Evolutionary conservation across 768 basidiomycete genomes (phyloP), one percentile per base, ranked within the genome.

Genomic region (Amanita pallidorosea): DNA sequence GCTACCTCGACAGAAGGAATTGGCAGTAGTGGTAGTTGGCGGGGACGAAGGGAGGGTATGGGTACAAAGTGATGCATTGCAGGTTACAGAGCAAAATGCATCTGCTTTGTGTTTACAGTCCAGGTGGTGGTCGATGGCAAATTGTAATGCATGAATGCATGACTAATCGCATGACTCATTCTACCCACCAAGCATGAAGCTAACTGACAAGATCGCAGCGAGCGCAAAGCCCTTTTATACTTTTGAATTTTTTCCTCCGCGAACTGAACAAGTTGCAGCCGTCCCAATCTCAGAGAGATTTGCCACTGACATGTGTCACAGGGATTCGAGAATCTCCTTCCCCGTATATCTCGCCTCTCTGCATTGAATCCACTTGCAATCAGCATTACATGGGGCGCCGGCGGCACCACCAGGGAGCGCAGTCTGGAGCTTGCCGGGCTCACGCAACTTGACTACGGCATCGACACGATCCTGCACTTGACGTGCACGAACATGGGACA

Each of bases 401-500:
- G 96, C 8, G 95, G 96, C 2, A 81, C 83, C 6, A 98, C 95
- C 0, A 90, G 79, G 57, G 88, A 93, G 31, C 76, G 87, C 29
- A 89, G 82, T 61, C 70, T 99, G 36, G 92, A 94, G 56, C 77
- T 99, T 2, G 94, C 93, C 0, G 78, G 77, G 9, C 66, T 90
- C 49, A 80, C 80, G 1, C 88, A 92, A 63, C 68, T 71, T 15
- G 79, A 82, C 50, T 77, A 88, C 65, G 81, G 77, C 1, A 69
- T 94, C 40, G 89, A 96, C 57, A 93, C 91, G 1, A 78, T 96
- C 54, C 72, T 99, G 63, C 96, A 99, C 70, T 65, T 99, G 57
- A 97, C 95, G 6, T 98, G 95, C 70, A 97, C 96, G 29, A 96
- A 97, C 66, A 94, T 98, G 86, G 80, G 86, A 59, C 73, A 83